phyloP scores from a whole-genome alignment of 2,329 filamentous ascomycete genomes.

The Dactylonectria macrodidyma region DNA sequence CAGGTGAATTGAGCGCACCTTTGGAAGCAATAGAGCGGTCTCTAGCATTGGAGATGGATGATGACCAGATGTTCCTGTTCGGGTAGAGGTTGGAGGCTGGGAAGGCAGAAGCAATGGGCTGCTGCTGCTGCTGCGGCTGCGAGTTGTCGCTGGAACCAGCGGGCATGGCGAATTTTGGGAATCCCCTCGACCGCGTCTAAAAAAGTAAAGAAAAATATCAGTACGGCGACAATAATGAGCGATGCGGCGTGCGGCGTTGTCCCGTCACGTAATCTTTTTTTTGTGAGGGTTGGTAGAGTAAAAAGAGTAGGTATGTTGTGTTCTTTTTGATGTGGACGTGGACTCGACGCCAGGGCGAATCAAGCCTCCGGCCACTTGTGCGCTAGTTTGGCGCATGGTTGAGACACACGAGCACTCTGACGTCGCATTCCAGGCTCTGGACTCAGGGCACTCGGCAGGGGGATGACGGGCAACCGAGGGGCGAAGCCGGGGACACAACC shows the following conservation, averaged over 20 bases:
- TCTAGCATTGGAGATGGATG: constrained; percentile 60
- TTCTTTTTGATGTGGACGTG: constrained; percentile 40
- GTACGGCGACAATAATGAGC: constrained; percentile 42
- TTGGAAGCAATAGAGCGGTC: constrained; percentile 57
- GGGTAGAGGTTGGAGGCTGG: constrained; percentile 54
- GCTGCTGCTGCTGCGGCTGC: constrained; percentile 48
- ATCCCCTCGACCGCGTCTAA: constrained; percentile 57
- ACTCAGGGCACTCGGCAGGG: constrained; percentile 35
- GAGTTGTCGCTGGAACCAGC: constrained; percentile 50
- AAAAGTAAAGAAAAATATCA: constrained; percentile 37
- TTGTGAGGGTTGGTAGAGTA: constrained; percentile 35
- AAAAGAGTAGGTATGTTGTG: constrained; percentile 26
- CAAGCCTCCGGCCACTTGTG: constrained; percentile 45
- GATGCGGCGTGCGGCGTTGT: constrained; percentile 27
- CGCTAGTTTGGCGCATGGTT: constrained; percentile 53
- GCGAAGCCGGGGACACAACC: constrained; percentile 16
- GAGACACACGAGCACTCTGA: constrained; percentile 56
- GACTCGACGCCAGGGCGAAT: constrained; percentile 48
- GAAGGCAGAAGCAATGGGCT: constrained; percentile 56
- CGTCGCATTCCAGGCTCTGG: constrained; percentile 48
- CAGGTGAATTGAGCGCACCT: constrained; percentile 58
- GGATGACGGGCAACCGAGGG: constrained; percentile 10
- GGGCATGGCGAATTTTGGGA: constrained; percentile 57
- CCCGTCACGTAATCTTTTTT: constrained; percentile 37
- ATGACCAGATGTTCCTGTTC: constrained; percentile 57